Evolutionary conservation across 2,329 filamentous ascomycete species (phyloP).

Genomic region (Thielaviopsis euricoi): DNA sequence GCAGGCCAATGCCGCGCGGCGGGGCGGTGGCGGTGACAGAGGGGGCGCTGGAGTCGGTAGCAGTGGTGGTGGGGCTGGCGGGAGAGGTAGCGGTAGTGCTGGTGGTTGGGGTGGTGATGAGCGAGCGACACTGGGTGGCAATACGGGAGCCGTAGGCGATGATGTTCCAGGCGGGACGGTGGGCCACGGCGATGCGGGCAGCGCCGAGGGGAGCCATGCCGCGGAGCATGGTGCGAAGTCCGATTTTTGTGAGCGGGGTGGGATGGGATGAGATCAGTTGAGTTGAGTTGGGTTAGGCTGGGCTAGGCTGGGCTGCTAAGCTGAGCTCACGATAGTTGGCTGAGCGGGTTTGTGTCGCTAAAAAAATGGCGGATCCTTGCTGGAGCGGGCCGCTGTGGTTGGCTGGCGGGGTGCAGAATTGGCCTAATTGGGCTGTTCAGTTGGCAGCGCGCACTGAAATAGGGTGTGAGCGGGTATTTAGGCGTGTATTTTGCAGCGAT

Average conservation of each 20-base stretch:
- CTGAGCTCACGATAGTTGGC: background rate
- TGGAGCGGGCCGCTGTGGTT: background rate
- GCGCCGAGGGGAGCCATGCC: background rate
- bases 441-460: no score
- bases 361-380: background rate
- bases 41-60: no score
- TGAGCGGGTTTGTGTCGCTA: background rate
- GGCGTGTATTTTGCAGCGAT: no score
- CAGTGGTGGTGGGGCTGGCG: background rate
- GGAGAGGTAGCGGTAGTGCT: background rate
- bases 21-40: background rate
- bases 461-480: no score
- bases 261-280: background rate
- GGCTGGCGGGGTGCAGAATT: background rate
- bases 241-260: no score
- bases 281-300: background rate
- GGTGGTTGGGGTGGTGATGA: no score
- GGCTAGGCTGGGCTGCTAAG: background rate
- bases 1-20: conserved; percentile 1
- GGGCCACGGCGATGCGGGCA: conserved; percentile 1
- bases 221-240: conserved; percentile 3
- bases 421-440: background rate
- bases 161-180: conserved; percentile 7
- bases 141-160: background rate
- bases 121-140: background rate